Base-by-base conservation (phyloP, 495 filamentous ascomycete genomes). In the Penicillium parvum region DNA sequence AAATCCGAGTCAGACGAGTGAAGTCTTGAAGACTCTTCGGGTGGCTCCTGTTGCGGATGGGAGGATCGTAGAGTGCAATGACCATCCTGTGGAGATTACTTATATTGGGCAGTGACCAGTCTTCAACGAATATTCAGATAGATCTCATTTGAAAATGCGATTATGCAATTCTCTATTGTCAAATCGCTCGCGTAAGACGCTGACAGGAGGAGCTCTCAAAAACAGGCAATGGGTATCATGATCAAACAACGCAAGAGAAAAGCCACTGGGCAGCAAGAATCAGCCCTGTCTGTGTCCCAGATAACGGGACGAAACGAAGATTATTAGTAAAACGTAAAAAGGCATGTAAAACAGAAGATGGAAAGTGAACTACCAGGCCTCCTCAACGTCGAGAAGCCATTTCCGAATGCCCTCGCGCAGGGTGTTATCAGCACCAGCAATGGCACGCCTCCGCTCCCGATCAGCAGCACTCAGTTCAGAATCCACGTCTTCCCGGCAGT, bases 371-470 rank as follows among this genome's bases (percentile, higher is more conserved):
- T 55, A 73, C 61, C 67, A 70, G 36, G 63, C 59, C 45, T 75
- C 68, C 48, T 83, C 79, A 6, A 80, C 76, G 50, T 76, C 73
- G 32, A 66, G 60, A 46, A 85, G 69, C 82, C 82, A 86, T 53
- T 68, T 74, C 27, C 79, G 70, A 32, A 86, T 75, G 5, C 80
- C 82, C 46, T 86, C 79, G 36, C 79, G 68, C 37, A 86, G 51
- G 7, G 77, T 76, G 48, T 78, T 81, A 36, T 83, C 79, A 7
- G 61, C 60, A 14, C 69, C 68, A 6, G 47, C 55, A 33, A 61
- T 45, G 14, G 58, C 46, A 37, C 64, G 63, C 45, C 57, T 58
- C 12, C 66, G 62, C 44, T 72, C 68, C 41, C 63, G 47, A 22
- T 66, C 68, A 18, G 56, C 62, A 19, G 65, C 23, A 3, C 62